phyloP scores from a whole-genome alignment of 2,329 filamentous ascomycete species.

The Hymenoscyphus albidus region DNA sequence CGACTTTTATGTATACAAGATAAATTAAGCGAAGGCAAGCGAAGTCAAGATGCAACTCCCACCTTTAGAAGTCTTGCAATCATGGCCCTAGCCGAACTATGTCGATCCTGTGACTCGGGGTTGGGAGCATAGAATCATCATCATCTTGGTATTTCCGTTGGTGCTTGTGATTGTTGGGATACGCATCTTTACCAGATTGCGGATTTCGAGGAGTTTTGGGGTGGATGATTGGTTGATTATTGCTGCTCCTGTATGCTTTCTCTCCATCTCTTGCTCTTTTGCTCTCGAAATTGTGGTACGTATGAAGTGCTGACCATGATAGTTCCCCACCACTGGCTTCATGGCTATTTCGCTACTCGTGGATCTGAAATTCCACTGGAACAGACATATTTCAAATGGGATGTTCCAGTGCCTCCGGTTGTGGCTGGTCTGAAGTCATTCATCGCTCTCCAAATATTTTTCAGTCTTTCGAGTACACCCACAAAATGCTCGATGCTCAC shows the following conservation, averaged over 20 bases:
- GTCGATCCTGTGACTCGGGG: constrained; percentile 43
- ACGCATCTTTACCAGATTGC: constrained; percentile 44
- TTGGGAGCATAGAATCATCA: constrained; percentile 40
- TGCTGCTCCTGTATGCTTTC: constrained; percentile 37
- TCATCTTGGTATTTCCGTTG: constrained; percentile 39
- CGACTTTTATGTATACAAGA: background rate
- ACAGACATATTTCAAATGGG: constrained; percentile 42
- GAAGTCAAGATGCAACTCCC: constrained; percentile 37
- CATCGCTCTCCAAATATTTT: constrained; percentile 38
- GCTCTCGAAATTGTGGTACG: too few relatives aligned
- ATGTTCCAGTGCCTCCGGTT: constrained; percentile 34
- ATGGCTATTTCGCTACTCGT: constrained; percentile 35
- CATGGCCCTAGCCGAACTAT: constrained; percentile 47
- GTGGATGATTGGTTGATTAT: constrained; percentile 45
- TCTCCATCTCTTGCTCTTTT: background rate
- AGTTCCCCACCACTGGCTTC: constrained; percentile 38
- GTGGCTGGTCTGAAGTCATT: constrained; percentile 36
- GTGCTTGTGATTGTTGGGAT: constrained; percentile 40
- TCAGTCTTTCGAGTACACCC: constrained; percentile 35
- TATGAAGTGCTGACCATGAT: background rate
- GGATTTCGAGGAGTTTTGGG: constrained; percentile 43
- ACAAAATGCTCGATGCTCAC: constrained; percentile 38
- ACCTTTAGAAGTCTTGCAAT: constrained; percentile 39
- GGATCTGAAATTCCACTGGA: constrained; percentile 36
- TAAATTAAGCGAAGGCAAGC: background rate